A percentile compares a stretch with the other conserved stretches of the same genome.
These are phyloP conservation scores for Gomphus sp. DNA, from an alignment of 1,284 basidiomycete genomes.

Conservation along the genomic window DNA sequence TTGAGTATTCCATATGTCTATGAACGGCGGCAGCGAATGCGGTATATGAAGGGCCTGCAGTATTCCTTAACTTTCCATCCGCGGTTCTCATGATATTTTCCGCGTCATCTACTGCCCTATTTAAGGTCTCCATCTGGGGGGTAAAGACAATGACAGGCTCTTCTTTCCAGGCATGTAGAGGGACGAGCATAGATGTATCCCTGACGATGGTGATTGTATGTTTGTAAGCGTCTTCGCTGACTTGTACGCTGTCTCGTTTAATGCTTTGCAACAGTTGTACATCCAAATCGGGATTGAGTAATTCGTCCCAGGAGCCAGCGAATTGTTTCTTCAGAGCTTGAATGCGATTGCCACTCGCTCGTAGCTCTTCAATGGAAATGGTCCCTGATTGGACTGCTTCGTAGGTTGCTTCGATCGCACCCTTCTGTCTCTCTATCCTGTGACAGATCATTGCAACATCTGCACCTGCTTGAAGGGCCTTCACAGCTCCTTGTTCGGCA, in stretches of 20 bases:
- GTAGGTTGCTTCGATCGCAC: slow-evolving; percentile 43
- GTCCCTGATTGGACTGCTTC: slow-evolving; percentile 34
- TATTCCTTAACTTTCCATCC: slow-evolving; percentile 41
- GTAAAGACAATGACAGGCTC: slow-evolving; percentile 39
- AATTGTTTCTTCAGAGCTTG: slow-evolving; percentile 40
- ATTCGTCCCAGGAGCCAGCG: slow-evolving; percentile 36
- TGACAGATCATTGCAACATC: slow-evolving; percentile 69
- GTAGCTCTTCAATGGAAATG: slow-evolving; percentile 30
- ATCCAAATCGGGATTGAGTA: slow-evolving; percentile 22
- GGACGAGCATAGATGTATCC: slow-evolving; percentile 2
- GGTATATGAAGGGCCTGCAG: slow-evolving; percentile 44
- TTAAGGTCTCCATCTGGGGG: slow-evolving; percentile 46
- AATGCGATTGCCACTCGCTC: slow-evolving; percentile 36
- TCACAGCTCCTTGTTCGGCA: slow-evolving; percentile 42
- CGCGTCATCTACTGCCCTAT: slow-evolving; percentile 51
- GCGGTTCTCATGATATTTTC: slow-evolving; percentile 31
- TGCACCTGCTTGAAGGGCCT: slow-evolving; percentile 48
- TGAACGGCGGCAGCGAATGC: slow-evolving; percentile 35
- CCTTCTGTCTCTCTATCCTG: slow-evolving; percentile 40
- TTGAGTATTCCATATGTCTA: slow-evolving; percentile 20
- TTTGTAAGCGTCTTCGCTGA: slow-evolving; percentile 41
- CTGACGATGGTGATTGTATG: slow-evolving; percentile 24
- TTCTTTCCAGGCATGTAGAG: slow-evolving; percentile 4
- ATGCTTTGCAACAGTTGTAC: slow-evolving; percentile 23
- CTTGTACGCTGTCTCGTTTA: slow-evolving; percentile 27